Evolutionary conservation across 768 basidiomycete genomes (phyloP).

Genomic region (Peribolospora baueri): DNA sequence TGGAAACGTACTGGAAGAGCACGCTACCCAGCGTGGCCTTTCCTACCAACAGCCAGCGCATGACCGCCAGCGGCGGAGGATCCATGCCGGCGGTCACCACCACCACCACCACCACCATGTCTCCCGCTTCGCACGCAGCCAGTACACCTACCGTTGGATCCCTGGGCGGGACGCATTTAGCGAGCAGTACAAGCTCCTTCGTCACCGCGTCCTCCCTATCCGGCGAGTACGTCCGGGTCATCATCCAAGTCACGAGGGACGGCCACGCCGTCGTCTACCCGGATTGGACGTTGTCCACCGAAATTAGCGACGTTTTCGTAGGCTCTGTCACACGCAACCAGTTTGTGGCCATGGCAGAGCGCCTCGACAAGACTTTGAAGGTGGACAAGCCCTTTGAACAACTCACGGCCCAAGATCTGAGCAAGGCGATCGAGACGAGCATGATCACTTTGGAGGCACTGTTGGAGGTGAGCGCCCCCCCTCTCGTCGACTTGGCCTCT

Average conservation of each 20-base stretch:
- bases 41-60: constrained; percentile 17
- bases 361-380: constrained; percentile 18
- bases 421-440: constrained; percentile 20
- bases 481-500: constrained; percentile 1
- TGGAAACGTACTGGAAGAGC: constrained; percentile 99
- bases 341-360: constrained; percentile 39
- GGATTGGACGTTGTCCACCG: constrained; percentile 48
- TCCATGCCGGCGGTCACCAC: constrained; percentile 7
- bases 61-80: constrained; percentile 14
- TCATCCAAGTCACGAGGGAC: constrained; percentile 81
- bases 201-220: constrained; percentile 70
- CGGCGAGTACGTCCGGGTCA: constrained; percentile 63
- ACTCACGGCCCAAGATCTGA: no score
- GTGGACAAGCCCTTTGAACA: no score
- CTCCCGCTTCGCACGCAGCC: constrained; percentile 1
- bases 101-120: background rate
- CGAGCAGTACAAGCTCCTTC: background rate
- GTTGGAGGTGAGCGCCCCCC: constrained; percentile 33
- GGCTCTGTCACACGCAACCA: constrained; percentile 62
- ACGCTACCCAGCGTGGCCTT: constrained; percentile 24
- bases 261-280: constrained; percentile 64
- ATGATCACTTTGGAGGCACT: constrained; percentile 36
- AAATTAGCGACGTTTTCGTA: constrained; percentile 50
- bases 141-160: background rate
- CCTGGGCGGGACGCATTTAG: no score